Percentiles rank a stretch among this genome's conserved stretches.
These are phyloP conservation scores for Potentilla sterilis DNA, from an alignment of 306 rosid genomes.

Conservation along the genomic window DNA sequence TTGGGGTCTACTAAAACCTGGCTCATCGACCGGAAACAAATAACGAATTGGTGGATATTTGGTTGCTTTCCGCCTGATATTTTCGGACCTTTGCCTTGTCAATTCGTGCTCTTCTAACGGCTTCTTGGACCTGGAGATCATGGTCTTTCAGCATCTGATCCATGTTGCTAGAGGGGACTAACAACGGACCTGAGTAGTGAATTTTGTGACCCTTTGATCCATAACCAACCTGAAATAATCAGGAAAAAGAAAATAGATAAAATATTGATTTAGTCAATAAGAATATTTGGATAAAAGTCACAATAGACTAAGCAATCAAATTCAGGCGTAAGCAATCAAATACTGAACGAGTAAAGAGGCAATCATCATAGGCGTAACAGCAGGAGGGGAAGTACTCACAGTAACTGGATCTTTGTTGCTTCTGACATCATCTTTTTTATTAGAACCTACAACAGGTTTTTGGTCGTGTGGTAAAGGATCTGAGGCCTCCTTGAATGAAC, in stretches of 20 bases:
- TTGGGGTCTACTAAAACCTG: constrained; percentile 27
- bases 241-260: not conserved
- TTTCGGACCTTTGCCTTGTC: constrained; percentile 87
- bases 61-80: constrained; percentile 78
- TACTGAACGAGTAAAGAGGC: not conserved
- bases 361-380: not conserved
- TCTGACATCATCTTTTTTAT: constrained; percentile 66
- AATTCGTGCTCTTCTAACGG: constrained; percentile 76
- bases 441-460: constrained; percentile 50
- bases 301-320: not conserved
- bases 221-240: constrained; percentile 60
- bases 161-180: constrained; percentile 90
- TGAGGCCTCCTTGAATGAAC: constrained; percentile 86
- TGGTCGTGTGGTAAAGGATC: constrained; percentile 63
- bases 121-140: constrained; percentile 96
- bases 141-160: constrained; percentile 99
- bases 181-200: constrained; percentile 93
- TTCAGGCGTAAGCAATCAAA: not conserved
- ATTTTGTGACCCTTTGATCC: constrained; percentile 94
- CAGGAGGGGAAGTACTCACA: constrained; percentile 47
- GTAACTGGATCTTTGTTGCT: constrained; percentile 70
- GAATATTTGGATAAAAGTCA: not conserved
- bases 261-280: constrained; percentile 5
- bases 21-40: constrained; percentile 87
- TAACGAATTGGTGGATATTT: constrained; percentile 68